Percentiles rank a stretch among this genome's conserved stretches.
Evolutionary conservation across 208 protist genomes (phyloP).

Genomic region (Leishmania tropica): DNA sequence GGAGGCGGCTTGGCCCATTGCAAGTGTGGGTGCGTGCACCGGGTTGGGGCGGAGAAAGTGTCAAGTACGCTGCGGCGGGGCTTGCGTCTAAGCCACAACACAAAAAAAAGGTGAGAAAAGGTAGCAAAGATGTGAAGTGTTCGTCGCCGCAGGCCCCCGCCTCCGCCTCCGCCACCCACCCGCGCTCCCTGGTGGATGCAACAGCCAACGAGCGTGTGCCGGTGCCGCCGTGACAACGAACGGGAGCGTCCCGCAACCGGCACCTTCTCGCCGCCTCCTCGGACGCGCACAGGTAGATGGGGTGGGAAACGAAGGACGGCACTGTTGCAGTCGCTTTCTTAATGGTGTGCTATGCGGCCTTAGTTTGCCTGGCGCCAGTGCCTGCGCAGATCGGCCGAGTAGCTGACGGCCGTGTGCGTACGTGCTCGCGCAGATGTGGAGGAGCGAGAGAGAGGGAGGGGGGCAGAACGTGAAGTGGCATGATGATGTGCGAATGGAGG

Average conservation of each 20-base stretch:
- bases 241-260: background rate
- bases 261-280: background rate
- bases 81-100: background rate
- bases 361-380: background rate
- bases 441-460: background rate
- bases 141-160: background rate
- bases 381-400: background rate
- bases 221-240: background rate
- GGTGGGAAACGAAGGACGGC: background rate
- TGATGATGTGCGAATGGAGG: background rate
- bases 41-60: background rate
- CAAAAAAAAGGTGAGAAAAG: background rate
- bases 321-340: too few relatives aligned
- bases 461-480: background rate
- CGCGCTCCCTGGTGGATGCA: background rate
- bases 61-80: too few relatives aligned
- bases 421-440: background rate
- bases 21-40: background rate
- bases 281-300: background rate
- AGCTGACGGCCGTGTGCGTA: background rate
- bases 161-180: background rate
- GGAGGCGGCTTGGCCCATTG: constrained; percentile 60
- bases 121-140: background rate
- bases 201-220: background rate
- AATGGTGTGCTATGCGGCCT: background rate